Conservation (phyloP, 2,329 filamentous ascomycete species). For the Didymella pomorum region DNA sequence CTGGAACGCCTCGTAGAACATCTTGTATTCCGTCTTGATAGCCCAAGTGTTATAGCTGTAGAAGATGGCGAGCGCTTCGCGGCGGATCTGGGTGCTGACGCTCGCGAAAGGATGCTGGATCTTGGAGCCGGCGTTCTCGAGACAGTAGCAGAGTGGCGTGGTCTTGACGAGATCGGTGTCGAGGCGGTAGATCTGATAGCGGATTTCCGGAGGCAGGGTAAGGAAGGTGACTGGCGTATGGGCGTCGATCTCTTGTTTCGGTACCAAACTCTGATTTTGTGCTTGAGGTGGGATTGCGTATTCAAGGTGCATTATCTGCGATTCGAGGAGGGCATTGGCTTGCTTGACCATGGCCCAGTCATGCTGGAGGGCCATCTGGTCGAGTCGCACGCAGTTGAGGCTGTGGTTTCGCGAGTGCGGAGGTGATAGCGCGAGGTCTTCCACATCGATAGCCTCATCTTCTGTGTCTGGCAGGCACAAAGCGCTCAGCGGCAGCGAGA, state of each 20-base stretch:
- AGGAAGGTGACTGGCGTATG: constrained; percentile 39
- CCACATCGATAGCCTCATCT: constrained; percentile 36
- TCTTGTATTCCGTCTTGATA: constrained; percentile 51
- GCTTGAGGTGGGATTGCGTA: constrained; percentile 10
- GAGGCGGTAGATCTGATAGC: constrained; percentile 49
- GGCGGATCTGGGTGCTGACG: constrained; percentile 46
- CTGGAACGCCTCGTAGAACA: constrained; percentile 52
- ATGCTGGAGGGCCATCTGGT: constrained; percentile 28
- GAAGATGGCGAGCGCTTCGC: constrained; percentile 51
- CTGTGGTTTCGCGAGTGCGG: constrained; percentile 35
- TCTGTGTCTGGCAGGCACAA: constrained; percentile 36
- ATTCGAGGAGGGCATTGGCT: constrained; percentile 17
- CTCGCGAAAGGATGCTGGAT: constrained; percentile 50
- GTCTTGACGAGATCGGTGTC: constrained; percentile 47
- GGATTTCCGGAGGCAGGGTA: constrained; percentile 49
- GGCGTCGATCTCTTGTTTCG: neutral
- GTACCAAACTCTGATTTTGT: neutral
- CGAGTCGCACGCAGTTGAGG: constrained; percentile 26
- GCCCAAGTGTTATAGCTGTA: constrained; percentile 53
- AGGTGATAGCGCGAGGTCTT: constrained; percentile 42
- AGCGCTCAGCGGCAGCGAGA: constrained; percentile 26
- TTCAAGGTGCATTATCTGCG: constrained; percentile 24
- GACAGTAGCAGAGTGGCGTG: constrained; percentile 52
- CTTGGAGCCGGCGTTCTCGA: constrained; percentile 47
- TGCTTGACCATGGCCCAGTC: constrained; percentile 34